Conservation (phyloP, 305 asterid genomes). For the Solanum aculeatissimum region DNA sequence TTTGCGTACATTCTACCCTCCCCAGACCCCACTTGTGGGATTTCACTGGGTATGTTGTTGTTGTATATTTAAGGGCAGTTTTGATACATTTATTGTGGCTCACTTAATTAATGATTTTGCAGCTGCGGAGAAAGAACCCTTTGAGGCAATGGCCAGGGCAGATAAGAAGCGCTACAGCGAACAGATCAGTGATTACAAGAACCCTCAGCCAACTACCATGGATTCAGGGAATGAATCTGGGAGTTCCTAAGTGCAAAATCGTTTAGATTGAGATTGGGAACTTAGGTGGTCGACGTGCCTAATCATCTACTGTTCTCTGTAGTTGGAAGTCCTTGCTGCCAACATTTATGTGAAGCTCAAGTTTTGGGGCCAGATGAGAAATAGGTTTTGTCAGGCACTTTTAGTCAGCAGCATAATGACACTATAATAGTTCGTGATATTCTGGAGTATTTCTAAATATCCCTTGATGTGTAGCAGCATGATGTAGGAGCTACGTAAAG, state of each 20-base stretch:
- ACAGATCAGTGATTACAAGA: slow-evolving; percentile 59
- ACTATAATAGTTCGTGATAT: not conserved
- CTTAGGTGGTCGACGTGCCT: not conserved
- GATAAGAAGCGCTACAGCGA: slow-evolving; percentile 76
- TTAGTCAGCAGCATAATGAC: not conserved
- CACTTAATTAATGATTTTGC: slow-evolving; percentile 9
- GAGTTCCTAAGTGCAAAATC: slow-evolving; percentile 17
- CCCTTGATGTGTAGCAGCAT: not conserved
- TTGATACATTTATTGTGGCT: not conserved
- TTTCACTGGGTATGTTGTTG: too few species aligned
- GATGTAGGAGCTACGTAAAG: not conserved
- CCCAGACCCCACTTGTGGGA: too few species aligned
- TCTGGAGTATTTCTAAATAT: not conserved
- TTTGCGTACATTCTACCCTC: too few species aligned
- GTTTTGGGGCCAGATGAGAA: not conserved
- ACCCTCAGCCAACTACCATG: slow-evolving; percentile 32
- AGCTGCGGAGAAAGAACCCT: slow-evolving; percentile 87
- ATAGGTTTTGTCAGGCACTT: not conserved
- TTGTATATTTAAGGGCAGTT: not conserved
- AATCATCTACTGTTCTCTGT: not conserved
- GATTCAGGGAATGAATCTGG: slow-evolving; percentile 58
- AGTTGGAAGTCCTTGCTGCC: not conserved
- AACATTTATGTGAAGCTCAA: not conserved
- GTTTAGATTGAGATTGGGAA: not conserved
- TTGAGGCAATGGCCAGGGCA: slow-evolving; percentile 72